Percentiles rank a stretch among this genome's conserved stretches.
Conservation (phyloP, 1,284 basidiomycete species). For the Cutaneotrichosporon daszewskae region DNA sequence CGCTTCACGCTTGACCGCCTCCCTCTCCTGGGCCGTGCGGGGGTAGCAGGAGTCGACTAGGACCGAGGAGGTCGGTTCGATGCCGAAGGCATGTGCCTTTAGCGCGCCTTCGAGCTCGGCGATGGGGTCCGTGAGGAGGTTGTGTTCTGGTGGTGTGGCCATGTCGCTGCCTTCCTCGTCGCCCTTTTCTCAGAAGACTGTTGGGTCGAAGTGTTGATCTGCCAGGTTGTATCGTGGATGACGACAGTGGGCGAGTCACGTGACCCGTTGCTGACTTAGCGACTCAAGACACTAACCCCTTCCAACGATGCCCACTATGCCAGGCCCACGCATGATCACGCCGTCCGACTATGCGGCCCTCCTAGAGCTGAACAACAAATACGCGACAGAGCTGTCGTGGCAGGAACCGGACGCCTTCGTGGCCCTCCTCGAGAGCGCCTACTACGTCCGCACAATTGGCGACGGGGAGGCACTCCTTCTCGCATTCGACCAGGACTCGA, state of each 20-base stretch:
- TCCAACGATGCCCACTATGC: too few relatives aligned
- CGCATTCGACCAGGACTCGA: slow-evolving; percentile 1
- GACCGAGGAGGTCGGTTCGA: slow-evolving; percentile 14
- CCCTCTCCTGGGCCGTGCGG: slow-evolving; percentile 20
- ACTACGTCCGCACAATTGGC: slow-evolving; percentile 9
- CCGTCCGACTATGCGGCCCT: slow-evolving; percentile 1
- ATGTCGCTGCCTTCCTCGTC: too few relatives aligned
- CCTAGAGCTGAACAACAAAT: slow-evolving; percentile 10
- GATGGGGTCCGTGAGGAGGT: slow-evolving; percentile 37
- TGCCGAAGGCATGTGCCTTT: slow-evolving; percentile 29
- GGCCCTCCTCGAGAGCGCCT: slow-evolving; percentile 3
- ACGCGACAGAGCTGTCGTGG: slow-evolving; percentile 4
- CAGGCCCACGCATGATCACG: slow-evolving; percentile 5
- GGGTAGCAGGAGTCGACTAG: slow-evolving; percentile 26
- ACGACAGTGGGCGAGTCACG: too few relatives aligned
- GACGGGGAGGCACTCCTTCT: slow-evolving; percentile 4
- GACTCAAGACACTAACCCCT: too few relatives aligned
- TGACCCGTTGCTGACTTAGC: too few relatives aligned
- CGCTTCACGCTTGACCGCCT: slow-evolving; percentile 11
- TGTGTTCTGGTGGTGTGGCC: slow-evolving; percentile 15
- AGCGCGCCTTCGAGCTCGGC: slow-evolving; percentile 31
- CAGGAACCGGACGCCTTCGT: slow-evolving; percentile 5
- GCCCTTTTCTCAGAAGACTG: too few relatives aligned
- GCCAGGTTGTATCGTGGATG: too few relatives aligned
- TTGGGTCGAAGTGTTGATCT: too few relatives aligned